Evolutionary conservation across 2,329 filamentous ascomycete species (phyloP), one percentile per base, ranked within the genome.

Genomic region (Fusarium nodosum): DNA sequence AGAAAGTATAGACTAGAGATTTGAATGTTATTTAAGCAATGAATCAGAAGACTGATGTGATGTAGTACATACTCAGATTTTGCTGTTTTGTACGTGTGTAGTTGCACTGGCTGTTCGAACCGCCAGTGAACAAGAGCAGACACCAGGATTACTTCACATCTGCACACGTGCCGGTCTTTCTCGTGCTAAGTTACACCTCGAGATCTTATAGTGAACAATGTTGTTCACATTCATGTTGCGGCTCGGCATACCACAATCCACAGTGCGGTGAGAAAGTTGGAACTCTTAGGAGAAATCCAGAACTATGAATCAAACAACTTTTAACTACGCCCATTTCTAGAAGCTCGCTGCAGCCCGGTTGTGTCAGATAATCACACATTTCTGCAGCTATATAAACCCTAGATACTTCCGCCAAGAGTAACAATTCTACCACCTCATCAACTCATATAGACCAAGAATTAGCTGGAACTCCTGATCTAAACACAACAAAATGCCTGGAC

Each of bases 311-410:
- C 8, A 42, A 16, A 24, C 13, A 42, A 15, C 7, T 16, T 11
- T 8, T 7, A 42, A 15, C 4, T 4, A 7, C 7, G 7, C 11
- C 3, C 2, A 28, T n/a, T 2, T 7, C 15, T 26, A 0, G 5
- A n/a, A 7, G n/a, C 22, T 28, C 41, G 18, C 3, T 18, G 10
- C 16, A 12, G 7, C 8, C 16, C 5, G 7, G 4, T 11, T 28
- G 9, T 20, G n/a, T 31, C 12, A 22, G 7, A 31, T 46, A 31
- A 22, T 46, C 44, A 22, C 28, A 5, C 5, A 10, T 22, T 8
- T 13, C 12, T 3, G 18, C 18, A 30, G 4, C 12, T 46, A 46
- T 46, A 31, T 31, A 31, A 22, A 31, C 5, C n/a, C 26, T 20
- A 20, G 5, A 20, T 13, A 20, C 18, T 20, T 22, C n/a, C n/a